Evolutionary conservation across 257 asterid species (phyloP), one percentile per base, ranked within the genome.

Genomic region (Solanum sitiens): DNA sequence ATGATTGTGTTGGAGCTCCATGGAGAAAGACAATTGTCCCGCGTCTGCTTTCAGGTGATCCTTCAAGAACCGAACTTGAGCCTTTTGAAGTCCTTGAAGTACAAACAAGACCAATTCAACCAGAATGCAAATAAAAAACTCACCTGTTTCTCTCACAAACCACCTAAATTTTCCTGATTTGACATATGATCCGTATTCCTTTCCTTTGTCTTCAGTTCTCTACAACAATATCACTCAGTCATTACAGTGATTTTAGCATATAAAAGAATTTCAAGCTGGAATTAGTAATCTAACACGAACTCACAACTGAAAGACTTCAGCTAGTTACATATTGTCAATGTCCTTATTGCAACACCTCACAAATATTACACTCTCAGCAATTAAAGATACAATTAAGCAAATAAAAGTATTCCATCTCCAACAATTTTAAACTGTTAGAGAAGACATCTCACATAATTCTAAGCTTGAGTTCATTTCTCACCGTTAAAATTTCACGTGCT

Each of bases 141-240:
- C 86, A 95, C 99, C 98, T 83, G 98, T 97, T 95, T 97, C 99
- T 92, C 99, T 92, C 77, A 97, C 99, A 91, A 97, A 97, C 99
- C 99, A 97, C 86, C 93, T 93, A 80, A 95, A 92, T 44, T 94
- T 95, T 87, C 99, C 99, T 21, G 98, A 93, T 91, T 93, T 92
- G 77, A 95, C 91, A 89, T 89, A 90, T 83, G 94, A 90, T 35
- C 99, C 98, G 83, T 92, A 95, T 6, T 95, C 98, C 92, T 83
- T 94, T 86, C 99, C 99, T 85, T 93, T 94, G 89, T 94, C 98
- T 87, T 97, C 98, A 89, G 84, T 95, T 91, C 98, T 93, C 99
- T 97, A 87, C 23, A 82, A 32, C 20, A 82, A 47, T 18, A 20
- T 30, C 85, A 82, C 44, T 18, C 30, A 50, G 70, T 82, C 8